Percentiles rank a stretch among this genome's conserved stretches.
phyloP scores from a whole-genome alignment of 768 basidiomycete species.

The Pleurotus salmoneostramineus region DNA sequence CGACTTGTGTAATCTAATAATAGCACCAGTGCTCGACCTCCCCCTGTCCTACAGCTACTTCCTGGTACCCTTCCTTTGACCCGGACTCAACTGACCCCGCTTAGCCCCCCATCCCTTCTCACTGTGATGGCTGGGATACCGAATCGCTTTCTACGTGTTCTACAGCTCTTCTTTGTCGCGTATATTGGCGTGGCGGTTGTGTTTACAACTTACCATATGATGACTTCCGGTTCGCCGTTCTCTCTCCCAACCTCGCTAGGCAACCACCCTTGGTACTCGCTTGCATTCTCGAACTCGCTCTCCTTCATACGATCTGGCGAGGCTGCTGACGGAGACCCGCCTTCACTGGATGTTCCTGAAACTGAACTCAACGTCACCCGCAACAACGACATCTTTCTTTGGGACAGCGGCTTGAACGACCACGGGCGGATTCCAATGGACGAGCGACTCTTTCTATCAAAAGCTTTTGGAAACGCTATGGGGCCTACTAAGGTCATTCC shows the following conservation, averaged over 20 bases:
- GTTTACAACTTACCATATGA: constrained; percentile 38
- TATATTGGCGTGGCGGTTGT: constrained; percentile 37
- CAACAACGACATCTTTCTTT: constrained; percentile 19
- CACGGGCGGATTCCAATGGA: constrained; percentile 29
- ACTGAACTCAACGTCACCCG: neutral
- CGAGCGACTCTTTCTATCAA: constrained; percentile 57
- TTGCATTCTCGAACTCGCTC: constrained; percentile 15
- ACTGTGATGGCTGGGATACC: constrained; percentile 1
- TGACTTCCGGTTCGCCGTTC: constrained; percentile 29
- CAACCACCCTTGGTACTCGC: constrained; percentile 13
- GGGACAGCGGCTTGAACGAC: constrained; percentile 30
- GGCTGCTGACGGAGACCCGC: constrained; percentile 7
- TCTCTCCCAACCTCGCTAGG: constrained; percentile 16
- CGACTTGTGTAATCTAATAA: too few relatives aligned
- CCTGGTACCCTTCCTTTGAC: too few relatives aligned
- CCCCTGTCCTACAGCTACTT: too few relatives aligned
- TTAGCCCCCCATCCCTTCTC: neutral
- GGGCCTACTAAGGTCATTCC: constrained; percentile 75
- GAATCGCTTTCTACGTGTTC: constrained; percentile 15
- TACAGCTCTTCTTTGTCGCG: constrained; percentile 24
- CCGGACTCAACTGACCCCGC: too few relatives aligned
- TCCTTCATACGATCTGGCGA: constrained; percentile 12
- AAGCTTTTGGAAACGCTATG: constrained; percentile 66
- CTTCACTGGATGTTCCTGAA: constrained; percentile 4
- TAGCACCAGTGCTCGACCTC: too few relatives aligned